A percentile compares a stretch with the other conserved stretches of the same genome.
phyloP scores from a whole-genome alignment of 2,329 filamentous ascomycete species.

The Bipolaris bicolor region DNA sequence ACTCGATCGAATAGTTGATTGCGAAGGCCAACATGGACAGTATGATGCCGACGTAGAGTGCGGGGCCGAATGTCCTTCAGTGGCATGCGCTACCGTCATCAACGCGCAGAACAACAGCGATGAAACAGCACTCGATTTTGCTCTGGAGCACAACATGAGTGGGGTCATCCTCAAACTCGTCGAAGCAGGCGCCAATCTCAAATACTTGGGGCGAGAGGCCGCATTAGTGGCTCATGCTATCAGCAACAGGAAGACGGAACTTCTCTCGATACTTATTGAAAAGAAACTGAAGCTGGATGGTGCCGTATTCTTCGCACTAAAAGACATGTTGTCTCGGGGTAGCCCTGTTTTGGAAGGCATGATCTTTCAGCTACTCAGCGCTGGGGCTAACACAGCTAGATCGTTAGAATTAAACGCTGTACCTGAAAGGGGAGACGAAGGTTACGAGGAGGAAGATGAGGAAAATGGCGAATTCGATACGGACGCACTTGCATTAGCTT shows the following conservation, averaged over 20 bases:
- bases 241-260: not conserved
- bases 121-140: slow-evolving; percentile 18
- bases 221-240: not conserved
- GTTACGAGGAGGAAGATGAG: no score
- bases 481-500: not conserved
- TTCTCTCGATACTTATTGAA: not conserved
- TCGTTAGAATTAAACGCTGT: not conserved
- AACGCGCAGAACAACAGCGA: slow-evolving; percentile 13
- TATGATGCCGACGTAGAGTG: not conserved
- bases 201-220: not conserved
- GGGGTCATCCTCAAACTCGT: not conserved
- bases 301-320: not conserved
- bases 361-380: slow-evolving; percentile 11
- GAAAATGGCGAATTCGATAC: not conserved
- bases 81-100: slow-evolving; percentile 1
- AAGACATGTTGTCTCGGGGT: not conserved
- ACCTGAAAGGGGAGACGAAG: no score
- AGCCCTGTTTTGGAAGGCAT: slow-evolving; percentile 2
- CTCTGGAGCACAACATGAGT: slow-evolving; percentile 2
- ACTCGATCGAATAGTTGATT: not conserved
- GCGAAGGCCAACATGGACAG: not conserved
- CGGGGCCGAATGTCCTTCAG: not conserved
- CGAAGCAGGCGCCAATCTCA: not conserved
- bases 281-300: not conserved
- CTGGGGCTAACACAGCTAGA: slow-evolving; percentile 6